Conservation (phyloP, 345 rosid species). For the Pseudoturritis turrita region DNA sequence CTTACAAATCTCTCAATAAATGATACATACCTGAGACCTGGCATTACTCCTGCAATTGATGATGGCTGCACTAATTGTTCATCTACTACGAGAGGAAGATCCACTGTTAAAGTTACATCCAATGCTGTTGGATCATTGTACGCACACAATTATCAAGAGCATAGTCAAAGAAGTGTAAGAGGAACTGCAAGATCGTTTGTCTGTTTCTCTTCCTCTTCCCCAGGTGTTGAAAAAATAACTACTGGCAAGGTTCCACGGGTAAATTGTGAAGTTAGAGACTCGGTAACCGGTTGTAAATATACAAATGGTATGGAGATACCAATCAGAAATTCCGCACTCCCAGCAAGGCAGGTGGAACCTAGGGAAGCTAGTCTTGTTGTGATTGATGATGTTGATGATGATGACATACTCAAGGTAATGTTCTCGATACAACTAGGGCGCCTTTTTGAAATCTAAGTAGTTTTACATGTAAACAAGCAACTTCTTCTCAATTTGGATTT, state of each 20-base stretch:
- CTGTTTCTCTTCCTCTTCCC: constrained; percentile 27
- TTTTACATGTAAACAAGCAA: neutral
- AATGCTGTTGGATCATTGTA: constrained; percentile 21
- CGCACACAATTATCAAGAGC: constrained; percentile 23
- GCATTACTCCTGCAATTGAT: constrained; percentile 47
- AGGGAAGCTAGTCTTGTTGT: constrained; percentile 40
- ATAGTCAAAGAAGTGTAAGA: constrained; percentile 16
- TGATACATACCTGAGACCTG: constrained; percentile 61
- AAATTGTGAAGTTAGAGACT: constrained; percentile 27
- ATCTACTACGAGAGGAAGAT: constrained; percentile 30
- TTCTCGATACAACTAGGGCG: neutral
- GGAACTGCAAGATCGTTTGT: constrained; percentile 26
- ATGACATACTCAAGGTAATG: constrained; percentile 67
- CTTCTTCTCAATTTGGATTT: neutral
- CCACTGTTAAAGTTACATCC: constrained; percentile 32
- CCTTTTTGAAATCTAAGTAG: neutral
- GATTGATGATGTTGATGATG: constrained; percentile 73
- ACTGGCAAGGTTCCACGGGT: constrained; percentile 21
- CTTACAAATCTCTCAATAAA: constrained; percentile 48
- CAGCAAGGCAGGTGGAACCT: constrained; percentile 29
- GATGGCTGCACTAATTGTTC: constrained; percentile 18
- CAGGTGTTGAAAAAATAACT: constrained; percentile 16
- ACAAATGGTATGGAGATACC: constrained; percentile 25
- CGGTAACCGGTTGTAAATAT: constrained; percentile 19
- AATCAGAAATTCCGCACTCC: constrained; percentile 23